A percentile compares a stretch with the other conserved stretches of the same genome.
Conservation (phyloP, 805 yeast species). For the Cyberlindnera misumaiensis region DNA sequence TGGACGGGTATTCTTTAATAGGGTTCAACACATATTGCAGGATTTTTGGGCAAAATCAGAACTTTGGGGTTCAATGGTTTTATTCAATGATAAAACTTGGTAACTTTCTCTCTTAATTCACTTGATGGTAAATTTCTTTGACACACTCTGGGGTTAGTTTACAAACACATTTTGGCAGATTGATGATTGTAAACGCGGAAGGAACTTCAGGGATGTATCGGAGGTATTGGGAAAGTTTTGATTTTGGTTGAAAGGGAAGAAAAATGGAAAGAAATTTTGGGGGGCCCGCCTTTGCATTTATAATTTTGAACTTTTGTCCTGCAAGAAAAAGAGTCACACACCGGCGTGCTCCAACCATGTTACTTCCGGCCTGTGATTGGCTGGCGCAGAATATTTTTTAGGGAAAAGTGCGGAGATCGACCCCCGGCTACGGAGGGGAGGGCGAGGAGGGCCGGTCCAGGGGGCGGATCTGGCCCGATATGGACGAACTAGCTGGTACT, state of each 20-base stretch:
- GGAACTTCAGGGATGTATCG: slow-evolving; percentile 6
- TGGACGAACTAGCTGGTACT: too few species aligned
- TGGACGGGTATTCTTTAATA: slow-evolving; percentile 22
- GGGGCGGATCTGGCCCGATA: too few species aligned
- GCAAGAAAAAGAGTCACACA: not conserved
- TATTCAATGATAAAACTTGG: slow-evolving; percentile 1
- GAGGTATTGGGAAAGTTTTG: slow-evolving; percentile 12
- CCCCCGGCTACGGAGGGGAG: too few species aligned
- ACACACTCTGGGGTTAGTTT: slow-evolving; percentile 14
- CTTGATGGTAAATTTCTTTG: slow-evolving; percentile 3
- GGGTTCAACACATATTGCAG: slow-evolving; percentile 19
- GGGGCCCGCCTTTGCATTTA: not conserved
- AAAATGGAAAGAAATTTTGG: not conserved
- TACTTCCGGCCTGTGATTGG: not conserved
- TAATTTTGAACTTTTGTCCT: not conserved
- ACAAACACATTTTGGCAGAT: slow-evolving; percentile 20
- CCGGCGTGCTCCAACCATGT: not conserved
- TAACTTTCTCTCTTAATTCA: slow-evolving; percentile 1
- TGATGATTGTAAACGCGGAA: slow-evolving; percentile 1
- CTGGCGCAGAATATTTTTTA: not conserved
- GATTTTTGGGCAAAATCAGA: slow-evolving; percentile 9
- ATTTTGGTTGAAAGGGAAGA: not conserved
- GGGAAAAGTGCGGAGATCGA: too few species aligned
- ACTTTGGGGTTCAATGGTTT: slow-evolving; percentile 3
- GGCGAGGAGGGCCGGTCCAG: too few species aligned